Conservation (phyloP, 139 green algal genomes). For the Chlamydomonas sp. region DNA sequence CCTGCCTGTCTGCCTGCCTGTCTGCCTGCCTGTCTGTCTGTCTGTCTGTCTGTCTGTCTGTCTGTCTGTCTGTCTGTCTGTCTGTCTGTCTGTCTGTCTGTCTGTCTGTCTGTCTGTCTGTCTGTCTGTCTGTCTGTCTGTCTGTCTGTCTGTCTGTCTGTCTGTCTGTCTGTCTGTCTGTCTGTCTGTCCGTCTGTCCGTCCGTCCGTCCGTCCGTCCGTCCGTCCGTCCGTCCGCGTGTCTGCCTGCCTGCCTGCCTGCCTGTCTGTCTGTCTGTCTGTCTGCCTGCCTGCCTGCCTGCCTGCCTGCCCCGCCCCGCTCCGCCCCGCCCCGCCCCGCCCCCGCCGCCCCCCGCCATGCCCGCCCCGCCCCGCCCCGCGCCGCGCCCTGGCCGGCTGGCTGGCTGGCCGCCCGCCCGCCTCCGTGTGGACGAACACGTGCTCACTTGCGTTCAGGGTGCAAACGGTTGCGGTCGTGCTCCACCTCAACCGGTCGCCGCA, state of each 20-base stretch:
- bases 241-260: too few relatives aligned
- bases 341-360: too few relatives aligned
- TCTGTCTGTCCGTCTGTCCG: too few relatives aligned
- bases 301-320: too few relatives aligned
- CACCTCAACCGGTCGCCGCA: not conserved
- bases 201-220: too few relatives aligned
- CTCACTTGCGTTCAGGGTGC: not conserved
- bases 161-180: slow-evolving; percentile 23
- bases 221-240: too few relatives aligned
- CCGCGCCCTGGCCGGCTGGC: not conserved
- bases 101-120: slow-evolving; percentile 11
- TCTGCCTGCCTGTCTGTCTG: too few relatives aligned
- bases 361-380: not conserved
- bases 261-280: too few relatives aligned
- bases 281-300: too few relatives aligned
- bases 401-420: not conserved
- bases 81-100: slow-evolving; percentile 39
- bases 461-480: not conserved
- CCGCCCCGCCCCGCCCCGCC: not conserved
- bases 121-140: not conserved
- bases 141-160: not conserved
- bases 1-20: too few relatives aligned
- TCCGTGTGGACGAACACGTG: too few relatives aligned
- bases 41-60: slow-evolving; percentile 6
- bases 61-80: slow-evolving; percentile 5